Evolutionary conservation across 345 rosid species (phyloP).

Genomic region (Gossypium sturtianum): DNA sequence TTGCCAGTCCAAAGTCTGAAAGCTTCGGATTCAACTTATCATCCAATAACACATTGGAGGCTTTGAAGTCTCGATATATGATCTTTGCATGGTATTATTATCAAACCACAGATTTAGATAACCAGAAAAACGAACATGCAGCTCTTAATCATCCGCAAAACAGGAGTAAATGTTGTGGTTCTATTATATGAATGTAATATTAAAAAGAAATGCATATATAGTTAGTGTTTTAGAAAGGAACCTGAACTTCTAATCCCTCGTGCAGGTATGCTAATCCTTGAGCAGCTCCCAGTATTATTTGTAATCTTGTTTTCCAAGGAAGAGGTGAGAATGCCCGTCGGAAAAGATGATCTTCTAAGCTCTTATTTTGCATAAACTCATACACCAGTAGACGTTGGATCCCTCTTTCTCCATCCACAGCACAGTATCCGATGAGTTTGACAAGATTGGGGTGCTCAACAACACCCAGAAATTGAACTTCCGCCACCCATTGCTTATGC

Average conservation of each 20-base stretch:
- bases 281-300: slow-evolving; percentile 72
- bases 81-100: slow-evolving; percentile 31
- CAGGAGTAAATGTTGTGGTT: background rate
- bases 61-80: slow-evolving; percentile 76
- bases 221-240: slow-evolving; percentile 12
- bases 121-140: background rate
- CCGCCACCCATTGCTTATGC: slow-evolving; percentile 92
- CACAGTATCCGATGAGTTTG: slow-evolving; percentile 81
- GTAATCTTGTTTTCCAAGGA: slow-evolving; percentile 64
- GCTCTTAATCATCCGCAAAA: background rate
- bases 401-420: slow-evolving; percentile 63
- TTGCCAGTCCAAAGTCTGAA: slow-evolving; percentile 88
- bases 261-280: slow-evolving; percentile 82
- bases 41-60: slow-evolving; percentile 72
- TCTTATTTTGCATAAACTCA: slow-evolving; percentile 69
- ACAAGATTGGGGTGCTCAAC: slow-evolving; percentile 80
- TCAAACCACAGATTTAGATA: background rate
- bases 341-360: slow-evolving; percentile 92
- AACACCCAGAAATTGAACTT: slow-evolving; percentile 78
- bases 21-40: slow-evolving; percentile 65
- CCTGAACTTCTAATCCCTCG: slow-evolving; percentile 75
- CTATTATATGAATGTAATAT: background rate
- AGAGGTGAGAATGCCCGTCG: slow-evolving; percentile 41
- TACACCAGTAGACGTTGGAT: slow-evolving; percentile 75
- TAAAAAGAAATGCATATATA: background rate